These are phyloP conservation scores for Glebionis coronaria DNA, from an alignment of 129 eudicot genomes.

Conservation along the genomic window DNA sequence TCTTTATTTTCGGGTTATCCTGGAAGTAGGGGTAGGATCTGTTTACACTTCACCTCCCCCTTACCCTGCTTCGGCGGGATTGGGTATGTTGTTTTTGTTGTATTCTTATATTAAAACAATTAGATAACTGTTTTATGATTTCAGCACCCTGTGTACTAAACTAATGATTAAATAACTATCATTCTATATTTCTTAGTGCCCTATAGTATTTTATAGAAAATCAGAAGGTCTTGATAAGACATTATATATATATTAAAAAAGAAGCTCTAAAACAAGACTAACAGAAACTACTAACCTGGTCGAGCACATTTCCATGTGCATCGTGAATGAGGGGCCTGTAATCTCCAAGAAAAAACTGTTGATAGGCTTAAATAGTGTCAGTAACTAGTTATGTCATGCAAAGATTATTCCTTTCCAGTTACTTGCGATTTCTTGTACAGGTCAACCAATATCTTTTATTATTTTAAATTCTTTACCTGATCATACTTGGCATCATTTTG, in stretches of 20 bases:
- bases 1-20: too few relatives aligned
- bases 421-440: neutral
- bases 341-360: constrained; percentile 96
- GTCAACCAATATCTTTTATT: neutral
- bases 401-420: too few relatives aligned
- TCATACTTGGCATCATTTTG: constrained; percentile 93
- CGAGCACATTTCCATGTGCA: constrained; percentile 89
- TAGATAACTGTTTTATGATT: neutral
- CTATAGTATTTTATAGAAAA: neutral
- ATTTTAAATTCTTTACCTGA: constrained; percentile 51
- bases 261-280: neutral
- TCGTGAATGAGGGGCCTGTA: constrained; percentile 94
- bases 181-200: constrained; percentile 2
- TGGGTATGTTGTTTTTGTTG: too few relatives aligned
- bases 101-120: too few relatives aligned
- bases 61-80: too few relatives aligned
- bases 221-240: too few relatives aligned
- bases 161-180: neutral
- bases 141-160: neutral
- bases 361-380: constrained; percentile 24
- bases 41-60: too few relatives aligned
- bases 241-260: neutral
- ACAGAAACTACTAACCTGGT: constrained; percentile 58
- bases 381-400: constrained; percentile 9
- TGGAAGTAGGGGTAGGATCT: too few relatives aligned